Percentiles rank a stretch among this genome's conserved stretches.
These are phyloP conservation scores for Xerophyta viscosa DNA, from an alignment of 106 monocot species.

Conservation along the genomic window DNA sequence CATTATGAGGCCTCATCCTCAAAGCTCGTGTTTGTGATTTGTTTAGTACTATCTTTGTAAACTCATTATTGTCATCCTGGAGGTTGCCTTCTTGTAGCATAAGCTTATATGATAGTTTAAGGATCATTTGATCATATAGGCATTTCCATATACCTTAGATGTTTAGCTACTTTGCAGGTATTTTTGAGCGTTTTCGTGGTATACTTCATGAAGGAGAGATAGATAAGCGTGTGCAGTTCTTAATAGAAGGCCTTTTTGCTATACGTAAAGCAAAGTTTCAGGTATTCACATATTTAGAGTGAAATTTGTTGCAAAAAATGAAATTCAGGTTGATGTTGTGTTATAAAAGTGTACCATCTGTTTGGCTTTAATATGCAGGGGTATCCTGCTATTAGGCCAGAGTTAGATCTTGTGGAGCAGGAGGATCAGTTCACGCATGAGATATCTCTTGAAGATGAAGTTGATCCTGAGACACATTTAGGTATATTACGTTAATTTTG, in stretches of 20 bases:
- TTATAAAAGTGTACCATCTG: not conserved
- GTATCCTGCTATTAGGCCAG: slow-evolving; percentile 72
- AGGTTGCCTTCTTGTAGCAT: no score
- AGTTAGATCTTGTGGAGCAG: slow-evolving; percentile 77
- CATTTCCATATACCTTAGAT: no score
- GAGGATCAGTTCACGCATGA: slow-evolving; percentile 89
- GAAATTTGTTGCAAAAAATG: no score
- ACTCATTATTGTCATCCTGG: no score
- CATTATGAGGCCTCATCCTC: no score
- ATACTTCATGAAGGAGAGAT: slow-evolving; percentile 98
- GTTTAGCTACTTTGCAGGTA: slow-evolving; percentile 48
- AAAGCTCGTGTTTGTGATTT: no score
- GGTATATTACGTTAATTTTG: slow-evolving; percentile 21
- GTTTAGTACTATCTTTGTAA: no score
- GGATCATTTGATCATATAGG: no score
- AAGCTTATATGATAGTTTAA: no score
- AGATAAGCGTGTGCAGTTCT: slow-evolving; percentile 87
- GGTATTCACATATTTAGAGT: no score
- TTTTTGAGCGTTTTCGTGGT: slow-evolving; percentile 93
- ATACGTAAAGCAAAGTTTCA: slow-evolving; percentile 91
- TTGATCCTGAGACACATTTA: slow-evolving; percentile 80
- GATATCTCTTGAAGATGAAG: slow-evolving; percentile 69
- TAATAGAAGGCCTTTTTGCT: slow-evolving; percentile 97
- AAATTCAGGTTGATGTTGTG: no score
- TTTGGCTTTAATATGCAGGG: slow-evolving; percentile 35